A percentile compares a stretch with the other conserved stretches of the same genome.
These are phyloP conservation scores for Amanita molliuscula DNA, from an alignment of 768 basidiomycete genomes.

Conservation along the genomic window DNA sequence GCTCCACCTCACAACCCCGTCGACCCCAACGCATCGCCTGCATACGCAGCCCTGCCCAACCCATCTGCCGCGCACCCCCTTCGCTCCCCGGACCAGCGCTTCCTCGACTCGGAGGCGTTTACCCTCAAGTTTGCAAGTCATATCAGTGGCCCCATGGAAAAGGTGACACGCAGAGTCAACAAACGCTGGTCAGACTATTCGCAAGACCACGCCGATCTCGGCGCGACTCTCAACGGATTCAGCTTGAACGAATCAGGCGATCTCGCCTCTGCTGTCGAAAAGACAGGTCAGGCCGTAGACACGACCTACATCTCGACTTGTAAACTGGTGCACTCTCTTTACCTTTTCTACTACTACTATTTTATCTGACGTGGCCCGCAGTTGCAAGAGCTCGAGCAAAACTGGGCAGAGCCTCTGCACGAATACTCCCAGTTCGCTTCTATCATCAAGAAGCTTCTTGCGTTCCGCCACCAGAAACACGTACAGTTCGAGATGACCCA, in stretches of 20 bases:
- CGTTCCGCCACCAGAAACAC: constrained; percentile 96
- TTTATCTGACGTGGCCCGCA: constrained; percentile 18
- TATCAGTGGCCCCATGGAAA: constrained; percentile 89
- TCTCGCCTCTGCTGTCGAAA: constrained; percentile 82
- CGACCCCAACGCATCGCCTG: constrained; percentile 57
- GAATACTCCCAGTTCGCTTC: constrained; percentile 92
- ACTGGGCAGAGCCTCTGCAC: constrained; percentile 91
- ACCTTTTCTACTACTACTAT: not conserved
- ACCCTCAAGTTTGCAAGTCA: constrained; percentile 94
- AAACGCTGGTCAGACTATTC: constrained; percentile 94
- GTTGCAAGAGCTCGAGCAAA: constrained; percentile 91
- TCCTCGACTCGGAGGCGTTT: constrained; percentile 92
- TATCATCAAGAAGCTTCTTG: constrained; percentile 90
- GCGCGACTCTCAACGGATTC: constrained; percentile 87
- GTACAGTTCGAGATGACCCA: constrained; percentile 97
- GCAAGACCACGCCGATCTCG: constrained; percentile 85
- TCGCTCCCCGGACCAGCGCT: constrained; percentile 89
- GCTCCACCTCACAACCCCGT: constrained; percentile 94
- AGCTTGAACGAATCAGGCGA: constrained; percentile 75
- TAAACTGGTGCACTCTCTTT: constrained; percentile 45
- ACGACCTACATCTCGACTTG: constrained; percentile 90
- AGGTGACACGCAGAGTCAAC: constrained; percentile 82
- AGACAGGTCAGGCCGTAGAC: constrained; percentile 94
- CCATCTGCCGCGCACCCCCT: constrained; percentile 84
- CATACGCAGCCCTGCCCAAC: constrained; percentile 80